Evolutionary conservation across 2,329 filamentous ascomycete species (phyloP), one percentile per base, ranked within the genome.

Genomic region (Fusarium sp.): DNA sequence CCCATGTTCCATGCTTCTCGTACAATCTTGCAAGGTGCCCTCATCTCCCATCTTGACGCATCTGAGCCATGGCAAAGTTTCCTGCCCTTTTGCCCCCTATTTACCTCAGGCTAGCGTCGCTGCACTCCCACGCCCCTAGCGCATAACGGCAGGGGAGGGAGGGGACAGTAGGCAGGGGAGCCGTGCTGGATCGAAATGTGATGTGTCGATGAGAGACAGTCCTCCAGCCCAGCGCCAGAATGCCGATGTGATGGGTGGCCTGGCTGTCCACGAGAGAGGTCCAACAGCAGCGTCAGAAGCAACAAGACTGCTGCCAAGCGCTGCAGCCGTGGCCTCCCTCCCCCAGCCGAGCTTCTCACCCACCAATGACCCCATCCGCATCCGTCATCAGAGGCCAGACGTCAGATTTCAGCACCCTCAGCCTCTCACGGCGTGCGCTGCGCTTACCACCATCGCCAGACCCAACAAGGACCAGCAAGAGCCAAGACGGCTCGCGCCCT

Each of bases 141-240:
- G 68, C 33, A 61, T 68, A 45, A 47, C n/a, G 65, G 56, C 70
- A 74, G 74, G 72, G 69, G 50, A 65, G 40, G 52, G 62, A 66
- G 58, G 47, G 62, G 42, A 61, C 40, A 52, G 71, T 74, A 64
- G 62, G 61, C 54, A 63, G 66, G 71, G 74, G 59, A 66, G 59
- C 54, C 60, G 67, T 77, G 72, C 68, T 63, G 69, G 68, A 74
- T 77, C 63, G 71, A 78, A 73, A 74, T 78, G 68, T 78, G 75
- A 77, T 75, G 57, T 77, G 63, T 77, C 74, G 65, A 68, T 65
- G 63, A 74, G 59, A 76, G 68, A 59, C 62, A 66, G 29, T 59
- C 63, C 63, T 57, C 50, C 54, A 63, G 57, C 68, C 67, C 66
- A 65, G 70, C 52, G 57, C 31, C 61, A 63, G 65, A 71, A 67